Conservation (phyloP, 257 asterid genomes). For the Solanum rostratum region DNA sequence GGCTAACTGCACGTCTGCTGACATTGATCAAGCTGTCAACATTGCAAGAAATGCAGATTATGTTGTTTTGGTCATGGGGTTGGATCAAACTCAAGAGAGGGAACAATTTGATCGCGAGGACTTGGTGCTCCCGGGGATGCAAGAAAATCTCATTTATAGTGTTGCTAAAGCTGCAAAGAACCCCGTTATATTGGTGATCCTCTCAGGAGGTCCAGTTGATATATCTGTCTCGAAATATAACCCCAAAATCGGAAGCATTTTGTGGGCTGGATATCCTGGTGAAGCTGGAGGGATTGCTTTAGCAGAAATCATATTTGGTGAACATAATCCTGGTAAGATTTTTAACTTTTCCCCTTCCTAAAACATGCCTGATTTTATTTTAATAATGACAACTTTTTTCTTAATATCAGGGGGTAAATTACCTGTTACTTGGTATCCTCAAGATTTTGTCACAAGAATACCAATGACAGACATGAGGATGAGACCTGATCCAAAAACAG, state of each 20-base stretch:
- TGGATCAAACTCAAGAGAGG: constrained; percentile 53
- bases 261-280: constrained; percentile 92
- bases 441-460: constrained; percentile 27
- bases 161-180: constrained; percentile 56
- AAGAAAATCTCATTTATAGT: constrained; percentile 39
- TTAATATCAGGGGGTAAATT: constrained; percentile 56
- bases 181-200: constrained; percentile 58
- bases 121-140: constrained; percentile 63
- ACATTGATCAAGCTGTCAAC: constrained; percentile 28
- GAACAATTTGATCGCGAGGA: constrained; percentile 52
- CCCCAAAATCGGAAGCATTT: constrained; percentile 52
- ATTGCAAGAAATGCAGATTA: constrained; percentile 41
- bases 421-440: constrained; percentile 82
- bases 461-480: constrained; percentile 94
- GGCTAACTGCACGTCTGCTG: constrained; percentile 38
- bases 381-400: neutral
- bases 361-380: neutral
- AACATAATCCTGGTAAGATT: constrained; percentile 64
- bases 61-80: constrained; percentile 73
- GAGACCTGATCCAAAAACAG: constrained; percentile 50
- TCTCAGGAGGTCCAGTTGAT: constrained; percentile 70
- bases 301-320: constrained; percentile 60
- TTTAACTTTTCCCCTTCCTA: neutral
- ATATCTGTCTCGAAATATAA: constrained; percentile 48
- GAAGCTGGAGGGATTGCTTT: constrained; percentile 84